Base-by-base conservation (phyloP, 192 early-diverging fungal genomes). In the Geosiphon pyriformis region DNA sequence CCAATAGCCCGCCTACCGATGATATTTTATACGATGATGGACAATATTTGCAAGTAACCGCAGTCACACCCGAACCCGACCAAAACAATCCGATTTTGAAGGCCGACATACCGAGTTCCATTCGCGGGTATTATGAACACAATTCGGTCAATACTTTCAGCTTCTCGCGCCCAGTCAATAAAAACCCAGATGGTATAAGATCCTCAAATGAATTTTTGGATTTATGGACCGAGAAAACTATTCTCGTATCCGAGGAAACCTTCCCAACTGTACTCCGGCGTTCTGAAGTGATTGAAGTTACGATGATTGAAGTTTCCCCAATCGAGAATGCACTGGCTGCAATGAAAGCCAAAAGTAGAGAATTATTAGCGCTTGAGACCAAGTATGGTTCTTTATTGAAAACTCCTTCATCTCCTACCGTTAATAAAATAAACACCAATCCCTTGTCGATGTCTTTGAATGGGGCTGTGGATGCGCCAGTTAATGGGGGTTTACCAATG, bases 391-490 rank as follows among this genome's bases (percentile, higher is more conserved):
- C 65, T 6, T 59, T 69, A 32, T 35, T 80, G 15, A 42, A 42
- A 42, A 42, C 37, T 10, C 31, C 59, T n/a, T 54, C 64, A 26
- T 17, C 30, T 2, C 22, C 47, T 7, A 10, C 11, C 18, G 52
- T 52, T 26, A 47, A 20, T 55, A 67, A 67, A 42, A 30, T 68
- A 6, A 87, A 88, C 58, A 70, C 87, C 23, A 90, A 87, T 50
- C 85, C 82, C 0, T 88, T 92, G 51, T 87, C 90, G 0, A 90
- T 92, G 87, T 80, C 87, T 7, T 66, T 92, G n/a, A 90, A 89
- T 57, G 90, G 90, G 33, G 86, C 90, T 2, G 83, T 92, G 0
- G 90, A 92, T 78, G 90, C 90, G 8, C 90, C 89, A 8, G 87
- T 92, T 1, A 92, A 92, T 76, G 90, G 90, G 27, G 90, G 90